Conservation (phyloP, 2,329 filamentous ascomycete genomes). For the Aureobasidium sp. region DNA sequence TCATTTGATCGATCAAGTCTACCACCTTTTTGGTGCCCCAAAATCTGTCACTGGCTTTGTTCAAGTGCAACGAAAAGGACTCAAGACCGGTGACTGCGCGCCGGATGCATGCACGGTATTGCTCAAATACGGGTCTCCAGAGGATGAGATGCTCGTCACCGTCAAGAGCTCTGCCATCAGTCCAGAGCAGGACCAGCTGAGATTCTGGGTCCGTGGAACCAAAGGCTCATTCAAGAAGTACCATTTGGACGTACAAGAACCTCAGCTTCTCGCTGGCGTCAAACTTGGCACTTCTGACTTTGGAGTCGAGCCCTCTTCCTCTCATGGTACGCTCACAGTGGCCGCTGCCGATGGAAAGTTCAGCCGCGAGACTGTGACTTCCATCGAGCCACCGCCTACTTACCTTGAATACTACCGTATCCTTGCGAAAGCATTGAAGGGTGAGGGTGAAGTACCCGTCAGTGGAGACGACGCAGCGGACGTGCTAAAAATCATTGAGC, state of each 20-base stretch:
- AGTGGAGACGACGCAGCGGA: slow-evolving; percentile 46
- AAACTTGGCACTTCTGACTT: slow-evolving; percentile 57
- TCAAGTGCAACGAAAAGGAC: slow-evolving; percentile 56
- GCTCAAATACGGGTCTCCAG: slow-evolving; percentile 50
- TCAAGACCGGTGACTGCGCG: slow-evolving; percentile 40
- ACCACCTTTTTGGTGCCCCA: slow-evolving; percentile 63
- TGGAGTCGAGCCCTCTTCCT: slow-evolving; percentile 54
- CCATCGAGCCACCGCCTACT: slow-evolving; percentile 54
- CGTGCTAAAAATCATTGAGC: slow-evolving; percentile 51
- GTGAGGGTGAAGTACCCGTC: slow-evolving; percentile 48
- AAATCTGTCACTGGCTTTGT: slow-evolving; percentile 60
- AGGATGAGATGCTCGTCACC: slow-evolving; percentile 56
- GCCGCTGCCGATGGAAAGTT: slow-evolving; percentile 28
- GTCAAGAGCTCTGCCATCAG: slow-evolving; percentile 64
- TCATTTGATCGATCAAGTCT: slow-evolving; percentile 70
- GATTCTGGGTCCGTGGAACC: slow-evolving; percentile 71
- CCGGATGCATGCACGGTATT: slow-evolving; percentile 54
- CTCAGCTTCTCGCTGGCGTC: slow-evolving; percentile 60
- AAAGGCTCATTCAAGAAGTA: slow-evolving; percentile 69
- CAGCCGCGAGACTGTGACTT: slow-evolving; percentile 46
- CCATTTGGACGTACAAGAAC: slow-evolving; percentile 67
- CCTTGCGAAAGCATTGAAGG: slow-evolving; percentile 46
- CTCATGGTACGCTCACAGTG: slow-evolving; percentile 45
- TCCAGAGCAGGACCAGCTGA: slow-evolving; percentile 57
- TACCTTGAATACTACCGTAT: slow-evolving; percentile 61